Base-by-base conservation (phyloP, 2,329 filamentous ascomycete genomes). In the Spiromastix sp. region DNA sequence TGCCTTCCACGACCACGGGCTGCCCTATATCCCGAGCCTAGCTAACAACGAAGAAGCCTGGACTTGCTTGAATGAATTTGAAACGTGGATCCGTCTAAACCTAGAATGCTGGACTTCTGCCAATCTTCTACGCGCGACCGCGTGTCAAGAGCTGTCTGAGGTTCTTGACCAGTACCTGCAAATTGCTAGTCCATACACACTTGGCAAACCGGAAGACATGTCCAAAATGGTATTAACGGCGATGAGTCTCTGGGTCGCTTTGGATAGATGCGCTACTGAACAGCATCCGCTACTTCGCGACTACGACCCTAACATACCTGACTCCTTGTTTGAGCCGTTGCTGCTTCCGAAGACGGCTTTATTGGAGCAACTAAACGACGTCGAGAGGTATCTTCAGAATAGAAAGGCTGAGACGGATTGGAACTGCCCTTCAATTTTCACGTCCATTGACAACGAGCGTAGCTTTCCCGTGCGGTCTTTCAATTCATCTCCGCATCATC, bases 191-290 rank as follows among this genome's bases (percentile, higher is more conserved):
- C 8, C 13, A 5, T n/a, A 13, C 13, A 26, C 26, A 17, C 3
- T 9, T n/a, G 21, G 42, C 21, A 22, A 30, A 7, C 67, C 74
- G 0, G 63, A 70, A 39, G 53, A 52, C 0, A 46, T 57, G 0
- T 80, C 77, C 0, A 41, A 66, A 4, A 76, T 77, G 68, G 36
- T 74, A 2, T 57, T 80, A 0, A 72, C 67, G 0, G 42, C 70
- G 0, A 42, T 74, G 2, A 71, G 78, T 36, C 49, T 80, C 0
- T 80, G 75, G 77, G 48, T 72, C 4, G 70, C 68, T 0, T 64
- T 67, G 17, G 75, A 80, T 41, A 67, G 55, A 31, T 55, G 58
- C 2, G 65, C 66, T 1, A 53, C 60, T 2, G 9, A 36, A 1
- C 36, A 52, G 0, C 54, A 61, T 12, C 52, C 60, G 0, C 40